Evolutionary conservation across 2,329 filamentous ascomycete species (phyloP).

Genomic region (Nannizzia gypsea): DNA sequence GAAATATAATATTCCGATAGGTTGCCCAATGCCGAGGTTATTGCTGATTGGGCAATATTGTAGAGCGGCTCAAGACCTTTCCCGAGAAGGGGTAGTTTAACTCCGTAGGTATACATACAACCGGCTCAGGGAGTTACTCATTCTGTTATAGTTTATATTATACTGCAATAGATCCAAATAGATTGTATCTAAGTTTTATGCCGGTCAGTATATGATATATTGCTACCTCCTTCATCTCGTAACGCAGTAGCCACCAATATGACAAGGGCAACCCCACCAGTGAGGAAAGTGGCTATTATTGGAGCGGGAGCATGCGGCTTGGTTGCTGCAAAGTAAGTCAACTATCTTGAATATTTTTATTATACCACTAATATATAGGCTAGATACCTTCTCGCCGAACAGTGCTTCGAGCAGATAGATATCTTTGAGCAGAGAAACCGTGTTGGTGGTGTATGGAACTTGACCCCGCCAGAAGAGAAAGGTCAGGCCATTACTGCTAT

Average conservation of each 20-base stretch:
- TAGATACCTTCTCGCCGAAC: slow-evolving; percentile 61
- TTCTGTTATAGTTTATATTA: no score
- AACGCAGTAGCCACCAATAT: not conserved
- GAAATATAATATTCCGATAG: no score
- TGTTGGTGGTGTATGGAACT: slow-evolving; percentile 79
- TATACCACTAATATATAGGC: not conserved
- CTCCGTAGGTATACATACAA: no score
- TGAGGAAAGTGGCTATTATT: slow-evolving; percentile 55
- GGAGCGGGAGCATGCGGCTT: slow-evolving; percentile 74
- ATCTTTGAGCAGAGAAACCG: slow-evolving; percentile 70
- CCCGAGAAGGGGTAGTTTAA: no score
- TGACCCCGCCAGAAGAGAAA: slow-evolving; percentile 44
- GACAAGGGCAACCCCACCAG: slow-evolving; percentile 4
- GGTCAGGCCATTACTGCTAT: slow-evolving; percentile 37
- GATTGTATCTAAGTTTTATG: no score
- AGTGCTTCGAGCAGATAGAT: slow-evolving; percentile 55
- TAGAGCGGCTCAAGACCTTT: no score
- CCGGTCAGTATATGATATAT: not conserved
- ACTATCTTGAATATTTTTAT: not conserved
- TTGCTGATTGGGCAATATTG: no score
- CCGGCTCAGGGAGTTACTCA: no score
- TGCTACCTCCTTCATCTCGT: not conserved
- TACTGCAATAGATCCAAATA: no score
- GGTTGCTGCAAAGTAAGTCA: slow-evolving; percentile 54
- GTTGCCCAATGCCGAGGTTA: no score